Evolutionary conservation across 208 protist genomes (phyloP), one percentile per base, ranked within the genome.

Genomic region (Acanthamoeba culbertsoni): DNA sequence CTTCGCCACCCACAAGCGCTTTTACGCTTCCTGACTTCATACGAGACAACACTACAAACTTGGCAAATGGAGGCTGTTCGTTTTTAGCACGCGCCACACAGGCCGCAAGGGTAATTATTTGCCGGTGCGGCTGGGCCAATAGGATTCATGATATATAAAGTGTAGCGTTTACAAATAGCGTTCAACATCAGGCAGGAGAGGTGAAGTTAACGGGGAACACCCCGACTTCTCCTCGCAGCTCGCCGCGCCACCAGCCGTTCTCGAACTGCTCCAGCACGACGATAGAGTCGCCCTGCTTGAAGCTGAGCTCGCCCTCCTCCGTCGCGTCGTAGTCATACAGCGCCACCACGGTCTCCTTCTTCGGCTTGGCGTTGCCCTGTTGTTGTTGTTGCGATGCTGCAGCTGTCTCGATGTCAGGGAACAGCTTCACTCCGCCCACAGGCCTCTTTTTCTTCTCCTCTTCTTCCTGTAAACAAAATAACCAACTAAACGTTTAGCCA

Each of bases 201-300:
- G 65, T 84, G 90, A 73, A 93, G 73, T 93, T 93, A 31, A 68
- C 51, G 28, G 90, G 90, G n/a, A 93, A 84, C 31, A 84, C 63
- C 31, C 90, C 90, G n/a, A 84, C 65, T 18, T 68, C 46, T 23
- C 90, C 90, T 45, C 53, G 23, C 31, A 93, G 18, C 51, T 93
- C 65, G 48, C 90, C 90, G 23, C 35, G 12, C 90, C 90, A 93
- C 90, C 90, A 93, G 12, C 90, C 90, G 68, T 55, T 86, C 4
- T 51, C 40, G 45, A 63, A 48, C 57, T 77, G 12, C 40, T 53
- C 43, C 18, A 77, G 65, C 18, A 92, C 59, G 57, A 37, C 42
- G 57, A 92, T 92, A 28, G 16, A 20, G 57, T 92, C 86, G 35
- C 62, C 86, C 65, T 73, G 45, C 86, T 77, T 77, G 59, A 92